Conservation (phyloP, 768 basidiomycete genomes). For the Amanita fuliginea region DNA sequence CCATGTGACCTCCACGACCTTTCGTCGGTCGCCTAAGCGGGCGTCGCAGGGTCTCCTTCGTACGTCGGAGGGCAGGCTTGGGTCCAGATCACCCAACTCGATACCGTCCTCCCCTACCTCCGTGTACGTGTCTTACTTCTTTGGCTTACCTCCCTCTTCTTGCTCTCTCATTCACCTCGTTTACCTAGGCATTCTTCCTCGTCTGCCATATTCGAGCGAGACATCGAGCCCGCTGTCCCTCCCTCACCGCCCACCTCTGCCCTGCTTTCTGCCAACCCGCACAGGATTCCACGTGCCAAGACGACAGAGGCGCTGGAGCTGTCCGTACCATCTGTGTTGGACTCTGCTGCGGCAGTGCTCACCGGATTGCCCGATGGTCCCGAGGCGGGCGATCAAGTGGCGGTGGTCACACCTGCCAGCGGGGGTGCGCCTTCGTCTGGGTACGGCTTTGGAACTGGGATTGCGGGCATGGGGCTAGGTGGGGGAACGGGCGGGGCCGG, state of each 20-base stretch:
- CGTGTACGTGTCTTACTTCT: conserved; percentile 33
- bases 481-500: neutral
- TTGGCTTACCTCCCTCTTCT: neutral
- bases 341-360: conserved; percentile 71
- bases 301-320: conserved; percentile 66
- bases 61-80: conserved; percentile 29
- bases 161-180: conserved; percentile 7
- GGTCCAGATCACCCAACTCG: conserved; percentile 58
- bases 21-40: conserved; percentile 26
- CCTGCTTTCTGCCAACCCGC: conserved; percentile 56
- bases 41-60: conserved; percentile 36
- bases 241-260: conserved; percentile 20
- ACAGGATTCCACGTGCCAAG: conserved; percentile 63
- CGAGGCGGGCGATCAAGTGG: conserved; percentile 45
- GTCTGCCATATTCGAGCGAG: conserved; percentile 86
- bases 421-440: neutral
- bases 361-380: conserved; percentile 24
- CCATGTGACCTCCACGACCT: conserved; percentile 42
- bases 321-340: conserved; percentile 77
- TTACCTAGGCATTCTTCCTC: conserved; percentile 52
- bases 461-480: too few species aligned
- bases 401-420: conserved; percentile 45
- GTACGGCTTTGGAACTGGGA: too few species aligned
- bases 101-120: conserved; percentile 76
- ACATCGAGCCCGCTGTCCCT: conserved; percentile 61